Evolutionary conservation across 164 flowering plant genomes (phyloP).

Genomic region (Nymphaea thermarum): DNA sequence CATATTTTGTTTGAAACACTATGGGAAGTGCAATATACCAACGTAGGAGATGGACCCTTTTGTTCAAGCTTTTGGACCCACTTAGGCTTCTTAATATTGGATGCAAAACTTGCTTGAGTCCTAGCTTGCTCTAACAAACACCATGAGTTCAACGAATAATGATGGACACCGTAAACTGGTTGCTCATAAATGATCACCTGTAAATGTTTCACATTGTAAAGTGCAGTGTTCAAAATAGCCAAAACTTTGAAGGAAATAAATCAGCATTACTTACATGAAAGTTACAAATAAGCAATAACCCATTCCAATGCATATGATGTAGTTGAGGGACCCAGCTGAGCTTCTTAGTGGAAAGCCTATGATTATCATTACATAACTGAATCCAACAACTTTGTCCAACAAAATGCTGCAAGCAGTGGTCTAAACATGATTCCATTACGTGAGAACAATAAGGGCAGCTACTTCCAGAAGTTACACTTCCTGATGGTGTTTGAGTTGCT

Average conservation of each 20-base stretch:
- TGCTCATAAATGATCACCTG: conserved; percentile 78
- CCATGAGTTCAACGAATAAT: conserved; percentile 38
- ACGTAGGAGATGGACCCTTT: conserved; percentile 33
- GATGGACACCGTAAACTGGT: conserved; percentile 63
- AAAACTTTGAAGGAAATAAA: conserved; percentile 11
- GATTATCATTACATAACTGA: conserved; percentile 26
- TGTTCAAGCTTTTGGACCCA: conserved; percentile 63
- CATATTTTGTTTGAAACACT: background rate
- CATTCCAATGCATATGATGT: conserved; percentile 59
- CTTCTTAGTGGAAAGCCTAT: conserved; percentile 9
- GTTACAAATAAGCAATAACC: conserved; percentile 35
- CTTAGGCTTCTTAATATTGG: conserved; percentile 42
- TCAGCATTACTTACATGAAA: conserved; percentile 90
- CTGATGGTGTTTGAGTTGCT: conserved; percentile 4
- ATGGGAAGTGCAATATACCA: conserved; percentile 34
- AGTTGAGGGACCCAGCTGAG: conserved; percentile 44
- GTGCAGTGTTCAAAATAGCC: conserved; percentile 1
- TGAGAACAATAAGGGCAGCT: conserved; percentile 28
- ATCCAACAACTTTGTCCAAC: conserved; percentile 30
- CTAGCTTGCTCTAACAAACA: conserved; percentile 19
- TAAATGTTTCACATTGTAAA: conserved; percentile 6
- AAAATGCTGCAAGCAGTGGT: conserved; percentile 17
- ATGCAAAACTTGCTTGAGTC: background rate
- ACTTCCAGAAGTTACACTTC: background rate
- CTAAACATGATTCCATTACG: conserved; percentile 16